Conservation (phyloP, 495 filamentous ascomycete genomes). For the Collariella sp. region DNA sequence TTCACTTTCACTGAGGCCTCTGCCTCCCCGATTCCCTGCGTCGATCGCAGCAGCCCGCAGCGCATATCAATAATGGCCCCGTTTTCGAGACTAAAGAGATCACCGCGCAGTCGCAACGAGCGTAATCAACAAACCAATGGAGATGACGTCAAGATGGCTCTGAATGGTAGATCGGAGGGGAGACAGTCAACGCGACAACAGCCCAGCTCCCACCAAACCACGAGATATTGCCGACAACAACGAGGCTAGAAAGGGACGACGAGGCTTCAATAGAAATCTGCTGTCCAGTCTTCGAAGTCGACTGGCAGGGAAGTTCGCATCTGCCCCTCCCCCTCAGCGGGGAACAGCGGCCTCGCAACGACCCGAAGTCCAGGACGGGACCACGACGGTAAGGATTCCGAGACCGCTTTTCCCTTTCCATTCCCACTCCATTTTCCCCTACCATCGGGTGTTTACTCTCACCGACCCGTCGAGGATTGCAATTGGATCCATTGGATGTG, state of each 20-base stretch:
- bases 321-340: constrained; percentile 26
- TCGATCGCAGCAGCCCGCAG: not conserved
- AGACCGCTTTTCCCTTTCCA: not conserved
- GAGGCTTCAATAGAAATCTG: constrained; percentile 29
- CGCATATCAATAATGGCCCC: constrained; percentile 22
- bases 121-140: constrained; percentile 3
- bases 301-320: constrained; percentile 20
- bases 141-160: constrained; percentile 16
- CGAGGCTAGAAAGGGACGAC: constrained; percentile 23
- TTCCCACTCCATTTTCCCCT: not conserved
- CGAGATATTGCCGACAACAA: not conserved
- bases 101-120: constrained; percentile 15
- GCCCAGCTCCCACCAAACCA: not conserved
- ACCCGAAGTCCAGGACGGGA: not conserved
- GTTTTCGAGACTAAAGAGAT: constrained; percentile 24
- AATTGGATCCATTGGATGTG: not conserved
- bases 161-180: not conserved
- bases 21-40: too few relatives aligned
- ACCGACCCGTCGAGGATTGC: too few relatives aligned
- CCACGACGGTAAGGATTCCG: constrained; percentile 13
- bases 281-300: constrained; percentile 28
- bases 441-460: not conserved
- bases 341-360: constrained; percentile 19
- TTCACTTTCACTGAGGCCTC: constrained; percentile 12
- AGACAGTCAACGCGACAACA: constrained; percentile 1